These are phyloP conservation scores for Camellia sinensis DNA, from an alignment of 148 eudicot genomes.

Conservation along the genomic window DNA sequence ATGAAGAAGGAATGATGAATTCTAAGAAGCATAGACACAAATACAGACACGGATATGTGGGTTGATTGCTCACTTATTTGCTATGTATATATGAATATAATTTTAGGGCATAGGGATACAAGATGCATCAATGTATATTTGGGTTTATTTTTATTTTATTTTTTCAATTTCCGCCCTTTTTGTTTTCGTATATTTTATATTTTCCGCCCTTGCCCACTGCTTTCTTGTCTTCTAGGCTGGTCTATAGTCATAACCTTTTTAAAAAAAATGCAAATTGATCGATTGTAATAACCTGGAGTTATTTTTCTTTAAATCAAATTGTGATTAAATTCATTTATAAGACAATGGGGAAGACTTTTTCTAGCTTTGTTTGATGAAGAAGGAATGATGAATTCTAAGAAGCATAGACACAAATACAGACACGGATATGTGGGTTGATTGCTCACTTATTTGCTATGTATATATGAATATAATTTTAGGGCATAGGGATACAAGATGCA, in stretches of 20 bases:
- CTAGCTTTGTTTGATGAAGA: background rate
- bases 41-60: background rate
- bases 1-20: background rate
- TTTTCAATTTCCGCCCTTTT: too few species aligned
- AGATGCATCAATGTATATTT: too few species aligned
- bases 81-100: too few species aligned
- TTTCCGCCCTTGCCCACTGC: background rate
- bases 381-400: background rate
- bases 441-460: too few species aligned
- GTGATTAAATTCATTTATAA: background rate
- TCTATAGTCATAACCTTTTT: background rate
- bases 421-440: too few species aligned
- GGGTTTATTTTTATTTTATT: too few species aligned
- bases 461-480: too few species aligned
- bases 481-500: too few species aligned
- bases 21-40: too few species aligned
- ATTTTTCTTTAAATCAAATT: background rate
- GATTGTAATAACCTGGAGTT: background rate
- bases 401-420: background rate
- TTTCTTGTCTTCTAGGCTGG: background rate
- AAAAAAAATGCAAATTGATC: background rate
- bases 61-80: too few species aligned
- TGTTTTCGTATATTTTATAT: too few species aligned
- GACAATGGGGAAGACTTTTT: background rate
- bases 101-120: too few species aligned